These are phyloP conservation scores for Macrophomina tecta DNA, from an alignment of 2,329 filamentous ascomycete species.

Conservation along the genomic window DNA sequence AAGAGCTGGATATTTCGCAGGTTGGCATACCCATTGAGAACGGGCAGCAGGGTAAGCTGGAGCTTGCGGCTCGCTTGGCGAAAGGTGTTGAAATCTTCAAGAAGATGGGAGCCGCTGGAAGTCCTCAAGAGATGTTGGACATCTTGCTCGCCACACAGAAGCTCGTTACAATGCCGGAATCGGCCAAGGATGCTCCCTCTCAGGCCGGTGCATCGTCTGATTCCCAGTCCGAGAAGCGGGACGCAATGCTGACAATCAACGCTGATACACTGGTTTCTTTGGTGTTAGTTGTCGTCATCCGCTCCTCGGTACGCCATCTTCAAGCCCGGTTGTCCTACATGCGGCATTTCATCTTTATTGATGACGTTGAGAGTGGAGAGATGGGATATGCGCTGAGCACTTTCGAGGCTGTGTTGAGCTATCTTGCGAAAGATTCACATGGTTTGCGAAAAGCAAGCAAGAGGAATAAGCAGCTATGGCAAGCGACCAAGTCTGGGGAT, in stretches of 20 bases:
- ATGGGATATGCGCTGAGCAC: slow-evolving; percentile 96
- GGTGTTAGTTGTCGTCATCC: slow-evolving; percentile 88
- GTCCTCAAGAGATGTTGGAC: slow-evolving; percentile 88
- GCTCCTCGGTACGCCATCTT: slow-evolving; percentile 84
- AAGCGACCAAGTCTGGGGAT: slow-evolving; percentile 79
- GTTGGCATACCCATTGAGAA: slow-evolving; percentile 87
- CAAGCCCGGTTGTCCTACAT: slow-evolving; percentile 93
- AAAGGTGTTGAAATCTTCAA: slow-evolving; percentile 87
- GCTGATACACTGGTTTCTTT: slow-evolving; percentile 93
- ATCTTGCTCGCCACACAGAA: slow-evolving; percentile 82
- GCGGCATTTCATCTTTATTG: slow-evolving; percentile 95
- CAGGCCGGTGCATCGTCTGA: slow-evolving; percentile 35
- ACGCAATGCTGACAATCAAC: slow-evolving; percentile 69
- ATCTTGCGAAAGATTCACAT: slow-evolving; percentile 81
- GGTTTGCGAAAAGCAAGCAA: slow-evolving; percentile 83
- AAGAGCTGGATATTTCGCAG: slow-evolving; percentile 91
- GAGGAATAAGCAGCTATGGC: slow-evolving; percentile 86
- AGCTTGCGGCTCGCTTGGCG: slow-evolving; percentile 76
- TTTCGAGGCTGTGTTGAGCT: slow-evolving; percentile 90
- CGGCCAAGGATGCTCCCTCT: slow-evolving; percentile 52
- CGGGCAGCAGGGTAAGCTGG: slow-evolving; percentile 77
- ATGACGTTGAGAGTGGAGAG: slow-evolving; percentile 95
- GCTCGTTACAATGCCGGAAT: slow-evolving; percentile 68
- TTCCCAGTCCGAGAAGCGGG: slow-evolving; percentile 57
- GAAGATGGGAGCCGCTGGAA: slow-evolving; percentile 77